These are phyloP conservation scores for Sporothrix pseudoabietina DNA, from an alignment of 2,329 filamentous ascomycete genomes.

Conservation along the genomic window DNA sequence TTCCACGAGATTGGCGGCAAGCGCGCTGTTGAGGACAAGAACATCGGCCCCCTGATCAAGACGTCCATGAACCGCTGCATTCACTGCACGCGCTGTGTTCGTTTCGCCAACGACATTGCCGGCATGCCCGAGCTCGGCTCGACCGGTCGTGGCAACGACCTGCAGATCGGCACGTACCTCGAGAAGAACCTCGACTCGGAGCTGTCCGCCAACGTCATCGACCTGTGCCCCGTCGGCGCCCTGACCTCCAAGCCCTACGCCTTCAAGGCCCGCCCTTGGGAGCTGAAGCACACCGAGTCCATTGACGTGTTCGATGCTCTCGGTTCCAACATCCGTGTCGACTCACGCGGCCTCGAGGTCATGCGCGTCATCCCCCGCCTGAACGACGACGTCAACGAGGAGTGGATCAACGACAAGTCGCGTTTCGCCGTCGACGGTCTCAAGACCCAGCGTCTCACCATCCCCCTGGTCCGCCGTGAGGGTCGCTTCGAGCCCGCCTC, in stretches of 20 bases:
- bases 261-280: constrained; percentile 95
- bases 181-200: constrained; percentile 93
- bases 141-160: constrained; percentile 90
- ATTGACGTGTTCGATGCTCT: constrained; percentile 92
- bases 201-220: constrained; percentile 95
- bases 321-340: constrained; percentile 91
- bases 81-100: constrained; percentile 96
- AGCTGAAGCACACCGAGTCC: constrained; percentile 92
- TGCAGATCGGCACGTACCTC: constrained; percentile 97
- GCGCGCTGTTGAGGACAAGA: constrained; percentile 98
- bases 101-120: constrained; percentile 96
- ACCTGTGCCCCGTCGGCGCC: constrained; percentile 95
- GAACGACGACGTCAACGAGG: constrained; percentile 98
- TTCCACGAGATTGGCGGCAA: constrained; percentile 97
- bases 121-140: constrained; percentile 95
- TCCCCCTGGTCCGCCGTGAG: constrained; percentile 83
- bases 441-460: constrained; percentile 93
- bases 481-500: constrained; percentile 89
- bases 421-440: constrained; percentile 95
- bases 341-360: constrained; percentile 90
- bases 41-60: constrained; percentile 97
- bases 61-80: constrained; percentile 99
- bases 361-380: constrained; percentile 91
- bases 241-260: constrained; percentile 97
- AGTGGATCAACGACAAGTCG: constrained; percentile 99